Conservation (phyloP, 306 rosid genomes). For the Vigna nakashimae region DNA sequence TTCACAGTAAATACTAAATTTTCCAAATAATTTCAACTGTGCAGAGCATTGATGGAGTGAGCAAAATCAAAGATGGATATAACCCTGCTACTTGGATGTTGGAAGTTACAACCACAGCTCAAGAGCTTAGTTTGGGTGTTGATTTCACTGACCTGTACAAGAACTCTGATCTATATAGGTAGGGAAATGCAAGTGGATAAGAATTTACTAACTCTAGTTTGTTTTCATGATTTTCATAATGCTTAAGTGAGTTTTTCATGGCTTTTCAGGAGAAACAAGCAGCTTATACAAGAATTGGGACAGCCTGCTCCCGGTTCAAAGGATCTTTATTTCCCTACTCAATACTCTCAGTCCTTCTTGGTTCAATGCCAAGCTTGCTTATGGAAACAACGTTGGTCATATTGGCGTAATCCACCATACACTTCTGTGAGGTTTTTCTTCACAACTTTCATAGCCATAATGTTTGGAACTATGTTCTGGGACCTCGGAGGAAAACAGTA, state of each 20-base stretch:
- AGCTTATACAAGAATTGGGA: slow-evolving; percentile 67
- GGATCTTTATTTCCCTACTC: slow-evolving; percentile 66
- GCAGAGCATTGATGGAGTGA: slow-evolving; percentile 62
- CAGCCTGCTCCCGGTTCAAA: slow-evolving; percentile 62
- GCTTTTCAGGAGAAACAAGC: slow-evolving; percentile 78
- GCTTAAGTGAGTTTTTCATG: slow-evolving; percentile 26
- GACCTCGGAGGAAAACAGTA: slow-evolving; percentile 54
- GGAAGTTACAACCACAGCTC: slow-evolving; percentile 70
- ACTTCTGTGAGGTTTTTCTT: slow-evolving; percentile 58
- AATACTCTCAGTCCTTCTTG: slow-evolving; percentile 66
- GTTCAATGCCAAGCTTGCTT: slow-evolving; percentile 79
- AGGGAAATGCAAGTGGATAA: not conserved
- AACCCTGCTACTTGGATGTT: slow-evolving; percentile 97
- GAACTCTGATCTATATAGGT: slow-evolving; percentile 69
- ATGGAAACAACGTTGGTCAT: slow-evolving; percentile 76
- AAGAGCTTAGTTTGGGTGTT: slow-evolving; percentile 62
- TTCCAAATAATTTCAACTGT: slow-evolving; percentile 19
- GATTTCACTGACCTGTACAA: slow-evolving; percentile 66
- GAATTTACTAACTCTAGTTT: not conserved
- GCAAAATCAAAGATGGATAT: slow-evolving; percentile 78
- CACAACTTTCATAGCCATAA: slow-evolving; percentile 50
- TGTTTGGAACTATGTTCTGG: slow-evolving; percentile 60
- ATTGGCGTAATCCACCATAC: slow-evolving; percentile 65
- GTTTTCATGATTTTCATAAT: slow-evolving; percentile 22
- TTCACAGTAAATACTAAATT: slow-evolving; percentile 1